Evolutionary conservation across 2,329 filamentous ascomycete species (phyloP).

Genomic region (Fragosphaeria purpurea): DNA sequence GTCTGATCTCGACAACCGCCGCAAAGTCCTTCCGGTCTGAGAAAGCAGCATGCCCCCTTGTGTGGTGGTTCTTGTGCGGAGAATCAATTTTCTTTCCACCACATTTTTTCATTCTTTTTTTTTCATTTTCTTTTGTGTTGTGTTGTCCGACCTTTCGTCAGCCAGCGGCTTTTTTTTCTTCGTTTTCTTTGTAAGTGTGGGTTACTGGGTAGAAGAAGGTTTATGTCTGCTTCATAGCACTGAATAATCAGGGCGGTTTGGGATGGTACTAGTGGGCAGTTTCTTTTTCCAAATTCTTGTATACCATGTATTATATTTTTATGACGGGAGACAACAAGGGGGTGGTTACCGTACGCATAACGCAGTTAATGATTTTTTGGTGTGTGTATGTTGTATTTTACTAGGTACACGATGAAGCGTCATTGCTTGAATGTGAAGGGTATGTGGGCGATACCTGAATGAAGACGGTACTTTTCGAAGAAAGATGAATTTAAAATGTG

Average conservation of each 20-base stretch:
- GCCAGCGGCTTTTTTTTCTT: background rate
- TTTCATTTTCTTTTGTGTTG: background rate
- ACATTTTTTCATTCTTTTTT: background rate
- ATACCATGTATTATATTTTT: background rate
- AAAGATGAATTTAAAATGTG: too few relatives aligned
- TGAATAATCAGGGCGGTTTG: too few relatives aligned
- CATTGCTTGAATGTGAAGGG: too few relatives aligned
- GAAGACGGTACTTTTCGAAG: too few relatives aligned
- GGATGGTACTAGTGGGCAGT: background rate
- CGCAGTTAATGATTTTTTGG: background rate
- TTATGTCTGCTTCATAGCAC: background rate
- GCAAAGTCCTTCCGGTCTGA: background rate
- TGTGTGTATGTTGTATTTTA: background rate
- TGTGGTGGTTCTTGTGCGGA: too few relatives aligned
- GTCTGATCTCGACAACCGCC: background rate
- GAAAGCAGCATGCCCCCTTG: too few relatives aligned
- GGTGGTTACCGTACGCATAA: background rate
- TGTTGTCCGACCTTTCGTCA: too few relatives aligned
- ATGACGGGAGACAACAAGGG: background rate
- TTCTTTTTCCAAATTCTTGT: background rate
- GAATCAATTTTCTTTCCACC: background rate
- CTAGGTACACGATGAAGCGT: background rate
- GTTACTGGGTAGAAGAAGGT: too few relatives aligned
- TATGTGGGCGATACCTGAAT: too few relatives aligned
- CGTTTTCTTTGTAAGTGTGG: slow-evolving; percentile 2